Base-by-base conservation (phyloP, 75 land plant species). In the Picea sitchensis region DNA sequence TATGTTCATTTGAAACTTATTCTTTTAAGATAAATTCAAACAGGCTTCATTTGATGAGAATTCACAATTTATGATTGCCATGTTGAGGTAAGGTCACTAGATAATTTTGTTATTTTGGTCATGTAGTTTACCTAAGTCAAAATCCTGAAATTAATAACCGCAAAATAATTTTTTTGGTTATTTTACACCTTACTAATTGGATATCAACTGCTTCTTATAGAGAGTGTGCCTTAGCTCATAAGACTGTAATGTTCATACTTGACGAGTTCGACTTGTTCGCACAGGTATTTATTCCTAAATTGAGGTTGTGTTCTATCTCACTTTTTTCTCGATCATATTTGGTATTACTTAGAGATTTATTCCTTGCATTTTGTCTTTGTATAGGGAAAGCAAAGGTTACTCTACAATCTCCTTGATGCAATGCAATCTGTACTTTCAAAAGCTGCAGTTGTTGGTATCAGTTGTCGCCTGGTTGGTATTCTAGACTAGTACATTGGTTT, bases 251-350 rank as follows among this genome's bases (percentile, higher is more conserved):
- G 59, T 93, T 97, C 79, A 84, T 95, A 34, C 89, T 97, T 44
- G 96, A 97, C 78, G 99, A 95, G 76, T 97, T 97, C 83, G 99
- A 97, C 75, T 88, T 91, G 38, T 97, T 97, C 78, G 82, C 99
- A 41, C 99, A 97, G 96, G 99, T 93, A 62, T n/a, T 23, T 36
- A 75, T 56, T 54, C 54, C 32, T 38, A 18, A 63, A 23, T 73
- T 34, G n/a, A 14, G 57, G 15, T 65, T 67, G 47, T 13, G 5
- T 51, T 86, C 13, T 63, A 65, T 77, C 34, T 62, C 21, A 34
- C 23, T 68, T 14, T 4, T 80, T 18, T 47, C 14, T 58, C 4
- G 3, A 30, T 14, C 34, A 3, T 21, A n/a, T 80, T 60, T 82
- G 15, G 26, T n/a, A 59, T n/a, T 61, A 79, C 34, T 32, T 75